These are phyloP conservation scores for Didymella glomerata DNA, from an alignment of 2,329 filamentous ascomycete species.

Conservation along the genomic window DNA sequence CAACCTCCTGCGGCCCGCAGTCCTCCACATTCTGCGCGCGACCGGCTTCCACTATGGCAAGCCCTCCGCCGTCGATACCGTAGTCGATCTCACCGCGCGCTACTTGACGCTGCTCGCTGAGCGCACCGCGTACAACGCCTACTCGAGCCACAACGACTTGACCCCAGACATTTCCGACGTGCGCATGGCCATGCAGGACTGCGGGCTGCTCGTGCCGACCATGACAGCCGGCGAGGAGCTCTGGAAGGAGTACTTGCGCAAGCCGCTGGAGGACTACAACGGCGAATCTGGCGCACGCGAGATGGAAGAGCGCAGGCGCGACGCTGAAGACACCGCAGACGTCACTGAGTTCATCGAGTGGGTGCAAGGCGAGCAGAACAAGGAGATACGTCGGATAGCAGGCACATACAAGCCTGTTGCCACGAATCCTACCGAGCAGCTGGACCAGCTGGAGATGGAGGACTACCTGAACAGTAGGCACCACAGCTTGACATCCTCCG, in stretches of 20 bases:
- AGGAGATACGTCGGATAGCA: slow-evolving; percentile 82
- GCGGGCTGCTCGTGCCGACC: slow-evolving; percentile 76
- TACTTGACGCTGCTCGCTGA: slow-evolving; percentile 80
- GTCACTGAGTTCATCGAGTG: slow-evolving; percentile 81
- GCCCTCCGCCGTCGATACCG: slow-evolving; percentile 81
- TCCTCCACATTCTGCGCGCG: slow-evolving; percentile 90
- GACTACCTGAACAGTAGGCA: slow-evolving; percentile 57
- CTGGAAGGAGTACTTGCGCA: slow-evolving; percentile 63
- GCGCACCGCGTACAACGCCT: slow-evolving; percentile 74
- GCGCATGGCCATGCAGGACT: slow-evolving; percentile 83
- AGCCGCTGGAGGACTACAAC: slow-evolving; percentile 55
- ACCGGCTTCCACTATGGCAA: slow-evolving; percentile 87
- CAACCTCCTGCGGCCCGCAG: slow-evolving; percentile 82
- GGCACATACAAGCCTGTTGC: slow-evolving; percentile 63
- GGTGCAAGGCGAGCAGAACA: slow-evolving; percentile 77
- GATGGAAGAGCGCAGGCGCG: slow-evolving; percentile 55
- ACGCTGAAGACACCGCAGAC: slow-evolving; percentile 79
- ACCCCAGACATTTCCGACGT: slow-evolving; percentile 77
- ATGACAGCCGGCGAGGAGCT: slow-evolving; percentile 72
- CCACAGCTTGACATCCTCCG: not conserved
- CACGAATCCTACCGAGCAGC: slow-evolving; percentile 57
- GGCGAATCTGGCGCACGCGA: slow-evolving; percentile 51
- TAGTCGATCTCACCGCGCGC: slow-evolving; percentile 85
- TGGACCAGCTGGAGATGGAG: slow-evolving; percentile 54
- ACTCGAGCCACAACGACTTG: slow-evolving; percentile 72